A percentile compares a stretch with the other conserved stretches of the same genome.
Conservation (phyloP, 2,329 filamentous ascomycete species). For the Aureobasidium sp. region DNA sequence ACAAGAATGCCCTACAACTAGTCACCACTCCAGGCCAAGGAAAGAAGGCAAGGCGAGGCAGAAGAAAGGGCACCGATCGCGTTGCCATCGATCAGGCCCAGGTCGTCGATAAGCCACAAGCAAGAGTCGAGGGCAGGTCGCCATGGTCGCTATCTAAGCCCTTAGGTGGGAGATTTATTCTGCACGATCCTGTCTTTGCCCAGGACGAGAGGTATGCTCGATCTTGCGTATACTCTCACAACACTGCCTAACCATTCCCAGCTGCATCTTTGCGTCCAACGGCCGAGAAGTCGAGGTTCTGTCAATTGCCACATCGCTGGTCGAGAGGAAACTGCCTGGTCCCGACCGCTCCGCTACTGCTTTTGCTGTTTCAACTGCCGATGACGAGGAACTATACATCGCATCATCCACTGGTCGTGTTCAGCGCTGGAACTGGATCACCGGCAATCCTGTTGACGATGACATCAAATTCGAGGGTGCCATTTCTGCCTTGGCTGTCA, state of each 20-base stretch:
- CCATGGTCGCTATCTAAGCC: conserved; percentile 44
- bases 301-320: conserved; percentile 70
- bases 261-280: conserved; percentile 68
- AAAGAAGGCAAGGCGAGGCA: conserved; percentile 8
- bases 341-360: conserved; percentile 41
- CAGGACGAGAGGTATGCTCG: conserved; percentile 45
- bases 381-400: conserved; percentile 48
- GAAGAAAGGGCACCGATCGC: conserved; percentile 1
- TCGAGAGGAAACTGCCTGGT: conserved; percentile 63
- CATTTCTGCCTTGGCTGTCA: conserved; percentile 18
- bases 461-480: conserved; percentile 17
- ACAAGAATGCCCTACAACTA: conserved; percentile 5
- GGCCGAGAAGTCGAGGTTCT: conserved; percentile 73
- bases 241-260: conserved; percentile 30
- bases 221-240: conserved; percentile 30
- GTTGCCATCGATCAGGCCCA: conserved; percentile 7
- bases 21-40: neutral
- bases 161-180: conserved; percentile 48
- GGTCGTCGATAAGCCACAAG: neutral
- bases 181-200: conserved; percentile 51
- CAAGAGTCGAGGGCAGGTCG: conserved; percentile 11
- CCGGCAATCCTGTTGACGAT: conserved; percentile 28
- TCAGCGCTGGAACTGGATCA: conserved; percentile 53
- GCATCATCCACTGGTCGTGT: conserved; percentile 46
- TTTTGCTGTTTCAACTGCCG: conserved; percentile 45